Evolutionary conservation across 176 grass and related monocot genomes (phyloP), one percentile per base, ranked within the genome.

Genomic region (Miscanthus lutarioriparius): DNA sequence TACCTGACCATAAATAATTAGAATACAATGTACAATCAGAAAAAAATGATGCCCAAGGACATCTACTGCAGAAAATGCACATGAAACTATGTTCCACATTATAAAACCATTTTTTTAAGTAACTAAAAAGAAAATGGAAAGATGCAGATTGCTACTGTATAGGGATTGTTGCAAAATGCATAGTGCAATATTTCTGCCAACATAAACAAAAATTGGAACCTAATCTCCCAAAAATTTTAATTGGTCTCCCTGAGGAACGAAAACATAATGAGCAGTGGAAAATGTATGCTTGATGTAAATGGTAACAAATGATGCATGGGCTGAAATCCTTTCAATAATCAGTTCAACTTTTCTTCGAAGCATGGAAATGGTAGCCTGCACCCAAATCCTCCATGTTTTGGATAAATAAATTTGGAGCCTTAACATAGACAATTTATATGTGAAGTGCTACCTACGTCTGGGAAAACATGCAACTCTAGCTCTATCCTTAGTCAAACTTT

Each of bases 1-100:
- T 88, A 87, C 87, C 96, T 95, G 91, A 89, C 64, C 37, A 88
- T n/a, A 90, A 79, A 88, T 22, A 88, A 89, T 54, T 77, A 64
- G 20, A 85, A 58, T 59, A 73, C 26, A 80, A 44, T 59, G 45
- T 65, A 72, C 22, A 26, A 74, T 81, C 54, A 74, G n/a, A 80
- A 72, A 66, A 81, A 71, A 49, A 28, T 14, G 3, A 64, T 64
- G 56, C 56, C 70, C 64, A 14, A 4, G 41, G 53, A 62, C 45
- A 72, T 88, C 14, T 59, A 37, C n/a, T 20, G 45, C 71, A 81
- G 1, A 15, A 33, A 82, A 26, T 72, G 35, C 66, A 67, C 20
- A 77, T 53, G 51, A 80, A 68, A 80, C 47, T 48, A 66, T 72
- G 77, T 56, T 86, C 48, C 56, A 90, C 14, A 77, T 53, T 64